Percentiles rank a stretch among this genome's conserved stretches.
Conservation (phyloP, 108 stramenopile genomes). For the Stephanodiscus triporus region DNA sequence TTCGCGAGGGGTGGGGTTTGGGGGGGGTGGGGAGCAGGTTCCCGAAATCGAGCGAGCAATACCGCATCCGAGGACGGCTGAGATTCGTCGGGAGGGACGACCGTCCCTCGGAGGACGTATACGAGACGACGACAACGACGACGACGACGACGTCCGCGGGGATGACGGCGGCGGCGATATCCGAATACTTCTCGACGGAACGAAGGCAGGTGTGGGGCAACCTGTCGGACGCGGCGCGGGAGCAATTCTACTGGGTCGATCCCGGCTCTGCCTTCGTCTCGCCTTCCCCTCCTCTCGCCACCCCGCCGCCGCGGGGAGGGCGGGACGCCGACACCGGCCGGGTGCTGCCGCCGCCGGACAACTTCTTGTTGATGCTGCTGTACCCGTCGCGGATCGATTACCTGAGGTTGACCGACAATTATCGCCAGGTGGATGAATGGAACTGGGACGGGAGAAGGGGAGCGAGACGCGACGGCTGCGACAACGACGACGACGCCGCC, state of each 20-base stretch:
- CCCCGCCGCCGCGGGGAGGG: too few species aligned
- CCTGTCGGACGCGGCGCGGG: conserved; percentile 70
- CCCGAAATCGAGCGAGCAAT: conserved; percentile 85
- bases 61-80: conserved; percentile 75
- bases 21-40: too few species aligned
- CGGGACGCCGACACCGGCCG: background rate
- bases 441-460: background rate
- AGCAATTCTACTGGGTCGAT: conserved; percentile 79
- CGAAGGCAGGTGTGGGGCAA: conserved; percentile 87
- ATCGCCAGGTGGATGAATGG: conserved; percentile 71
- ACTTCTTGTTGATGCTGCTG: conserved; percentile 83
- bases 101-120: too few species aligned
- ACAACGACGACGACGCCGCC: background rate
- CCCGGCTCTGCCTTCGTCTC: conserved; percentile 23
- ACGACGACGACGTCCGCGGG: background rate
- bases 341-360: conserved; percentile 71
- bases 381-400: conserved; percentile 76
- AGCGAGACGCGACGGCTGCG: background rate
- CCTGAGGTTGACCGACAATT: conserved; percentile 79
- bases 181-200: conserved; percentile 23
- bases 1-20: too few species aligned
- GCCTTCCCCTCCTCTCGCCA: too few species aligned
- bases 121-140: conserved; percentile 12
- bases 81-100: conserved; percentile 68
- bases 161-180: background rate